Conservation (phyloP, 768 basidiomycete species). For the Lactifluus rugatus region DNA sequence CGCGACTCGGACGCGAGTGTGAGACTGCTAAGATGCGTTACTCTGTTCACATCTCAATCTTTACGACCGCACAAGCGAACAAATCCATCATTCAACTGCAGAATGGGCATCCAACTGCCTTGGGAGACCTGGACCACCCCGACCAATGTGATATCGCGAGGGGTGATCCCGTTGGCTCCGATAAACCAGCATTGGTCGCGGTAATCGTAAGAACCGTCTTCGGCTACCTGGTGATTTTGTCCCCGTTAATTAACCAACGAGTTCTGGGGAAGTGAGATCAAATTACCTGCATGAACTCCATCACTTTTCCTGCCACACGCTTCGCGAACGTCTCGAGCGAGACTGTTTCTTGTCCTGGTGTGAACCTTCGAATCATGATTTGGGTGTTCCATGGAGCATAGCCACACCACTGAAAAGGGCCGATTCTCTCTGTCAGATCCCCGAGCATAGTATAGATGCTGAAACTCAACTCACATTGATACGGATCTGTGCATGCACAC, state of each 20-base stretch:
- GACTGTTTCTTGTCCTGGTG: neutral
- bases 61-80: too few species aligned
- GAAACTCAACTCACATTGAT: neutral
- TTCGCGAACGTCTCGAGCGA: neutral
- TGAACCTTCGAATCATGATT: constrained; percentile 1
- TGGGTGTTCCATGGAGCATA: neutral
- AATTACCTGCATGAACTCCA: neutral
- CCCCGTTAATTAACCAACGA: neutral
- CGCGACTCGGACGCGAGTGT: too few species aligned
- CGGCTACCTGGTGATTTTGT: neutral
- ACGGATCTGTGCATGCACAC: constrained; percentile 5
- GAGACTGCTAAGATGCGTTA: too few species aligned
- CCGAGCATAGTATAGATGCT: too few species aligned
- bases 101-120: constrained; percentile 17
- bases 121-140: constrained; percentile 8
- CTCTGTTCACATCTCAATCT: too few species aligned
- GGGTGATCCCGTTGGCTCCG: neutral
- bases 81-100: neutral
- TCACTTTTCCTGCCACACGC: neutral
- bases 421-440: neutral
- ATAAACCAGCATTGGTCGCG: neutral
- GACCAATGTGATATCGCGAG: neutral
- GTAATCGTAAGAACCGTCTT: neutral
- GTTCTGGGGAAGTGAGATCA: neutral
- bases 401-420: constrained; percentile 2